A percentile compares a stretch with the other conserved stretches of the same genome.
These are phyloP conservation scores for Flaveria linearis DNA, from an alignment of 129 eudicot species.

Conservation along the genomic window DNA sequence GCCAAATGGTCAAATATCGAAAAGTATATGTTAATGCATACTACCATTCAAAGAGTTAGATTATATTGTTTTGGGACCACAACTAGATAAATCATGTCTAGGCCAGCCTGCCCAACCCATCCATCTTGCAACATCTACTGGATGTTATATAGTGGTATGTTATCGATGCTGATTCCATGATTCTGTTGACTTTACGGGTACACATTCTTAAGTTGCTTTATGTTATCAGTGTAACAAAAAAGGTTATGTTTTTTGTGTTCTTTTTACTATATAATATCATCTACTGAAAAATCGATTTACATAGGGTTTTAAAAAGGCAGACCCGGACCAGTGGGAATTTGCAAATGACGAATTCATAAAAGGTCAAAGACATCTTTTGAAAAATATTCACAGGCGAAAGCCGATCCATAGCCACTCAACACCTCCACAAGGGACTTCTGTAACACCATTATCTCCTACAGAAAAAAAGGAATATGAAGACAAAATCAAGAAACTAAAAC, in stretches of 20 bases:
- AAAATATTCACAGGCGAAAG: slow-evolving; percentile 79
- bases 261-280: background rate
- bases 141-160: background rate
- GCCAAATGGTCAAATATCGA: background rate
- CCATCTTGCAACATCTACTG: background rate
- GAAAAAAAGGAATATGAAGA: slow-evolving; percentile 63
- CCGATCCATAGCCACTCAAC: slow-evolving; percentile 83
- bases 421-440: slow-evolving; percentile 40
- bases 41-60: background rate
- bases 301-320: slow-evolving; percentile 79
- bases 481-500: slow-evolving; percentile 55
- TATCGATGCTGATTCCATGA: background rate
- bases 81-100: background rate
- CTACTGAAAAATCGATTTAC: slow-evolving; percentile 3
- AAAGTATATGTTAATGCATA: background rate
- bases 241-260: background rate
- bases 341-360: slow-evolving; percentile 76
- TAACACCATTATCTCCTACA: slow-evolving; percentile 45
- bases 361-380: slow-evolving; percentile 69
- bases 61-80: background rate
- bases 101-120: background rate
- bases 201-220: background rate
- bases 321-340: slow-evolving; percentile 91
- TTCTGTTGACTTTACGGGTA: background rate
- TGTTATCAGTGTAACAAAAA: background rate